These are phyloP conservation scores for Mucor velutinosus DNA, from an alignment of 371 early-diverging fungal genomes.

Conservation along the genomic window DNA sequence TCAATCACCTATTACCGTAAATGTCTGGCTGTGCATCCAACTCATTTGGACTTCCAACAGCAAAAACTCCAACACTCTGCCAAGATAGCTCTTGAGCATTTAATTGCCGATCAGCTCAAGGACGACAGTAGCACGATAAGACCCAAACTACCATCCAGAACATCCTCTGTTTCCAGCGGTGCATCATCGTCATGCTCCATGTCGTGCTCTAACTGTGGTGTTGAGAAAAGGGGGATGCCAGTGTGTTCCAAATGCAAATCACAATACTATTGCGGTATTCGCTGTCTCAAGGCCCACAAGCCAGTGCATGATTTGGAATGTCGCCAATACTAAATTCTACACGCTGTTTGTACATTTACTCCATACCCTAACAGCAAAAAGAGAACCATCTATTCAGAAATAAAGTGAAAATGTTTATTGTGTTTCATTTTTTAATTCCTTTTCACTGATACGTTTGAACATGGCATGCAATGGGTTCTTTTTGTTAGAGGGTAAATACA, in stretches of 20 bases:
- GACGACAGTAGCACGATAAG: neutral
- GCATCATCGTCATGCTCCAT: constrained; percentile 22
- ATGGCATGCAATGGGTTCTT: constrained; percentile 9
- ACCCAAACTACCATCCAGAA: constrained; percentile 24
- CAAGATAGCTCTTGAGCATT: constrained; percentile 19
- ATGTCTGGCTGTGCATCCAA: constrained; percentile 29
- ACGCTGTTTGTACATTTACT: constrained; percentile 8
- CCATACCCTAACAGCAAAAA: neutral
- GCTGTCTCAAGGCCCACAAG: constrained; percentile 38
- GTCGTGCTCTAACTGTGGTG: constrained; percentile 43
- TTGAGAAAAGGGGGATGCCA: constrained; percentile 47
- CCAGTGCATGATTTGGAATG: constrained; percentile 23
- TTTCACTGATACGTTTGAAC: constrained; percentile 21
- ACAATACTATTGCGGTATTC: constrained; percentile 36
- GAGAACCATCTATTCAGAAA: neutral
- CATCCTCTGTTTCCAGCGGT: constrained; percentile 33
- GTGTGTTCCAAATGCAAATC: constrained; percentile 47
- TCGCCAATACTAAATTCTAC: constrained; percentile 1
- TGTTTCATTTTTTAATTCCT: constrained; percentile 8
- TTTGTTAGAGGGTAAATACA: constrained; percentile 2
- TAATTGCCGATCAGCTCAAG: constrained; percentile 15
- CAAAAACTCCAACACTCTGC: constrained; percentile 26
- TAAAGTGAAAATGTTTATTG: constrained; percentile 5
- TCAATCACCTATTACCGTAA: constrained; percentile 34
- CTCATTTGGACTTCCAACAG: constrained; percentile 12